Percentiles rank a stretch among this genome's conserved stretches.
These are phyloP conservation scores for Passalora sequoiae DNA, from an alignment of 2,329 filamentous ascomycete genomes.

Conservation along the genomic window DNA sequence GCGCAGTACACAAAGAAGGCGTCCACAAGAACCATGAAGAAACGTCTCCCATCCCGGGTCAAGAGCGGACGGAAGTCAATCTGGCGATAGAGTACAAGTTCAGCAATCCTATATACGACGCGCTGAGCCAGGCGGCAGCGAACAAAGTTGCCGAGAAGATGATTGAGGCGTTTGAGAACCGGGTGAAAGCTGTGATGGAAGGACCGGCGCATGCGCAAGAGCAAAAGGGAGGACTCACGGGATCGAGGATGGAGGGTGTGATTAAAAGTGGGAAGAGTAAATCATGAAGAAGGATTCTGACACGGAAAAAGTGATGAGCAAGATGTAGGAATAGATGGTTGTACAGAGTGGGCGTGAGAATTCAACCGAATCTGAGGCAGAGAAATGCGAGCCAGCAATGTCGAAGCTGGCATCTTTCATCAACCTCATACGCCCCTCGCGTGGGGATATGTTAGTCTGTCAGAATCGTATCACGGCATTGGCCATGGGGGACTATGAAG, in stretches of 20 bases:
- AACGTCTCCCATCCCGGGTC: slow-evolving; percentile 35
- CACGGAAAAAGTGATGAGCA: no score
- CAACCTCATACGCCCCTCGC: no score
- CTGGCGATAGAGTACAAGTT: slow-evolving; percentile 79
- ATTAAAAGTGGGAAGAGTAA: neutral
- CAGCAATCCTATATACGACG: slow-evolving; percentile 78
- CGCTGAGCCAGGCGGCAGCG: slow-evolving; percentile 73
- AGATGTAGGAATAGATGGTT: no score
- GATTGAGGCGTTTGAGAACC: slow-evolving; percentile 87
- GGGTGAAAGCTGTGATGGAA: slow-evolving; percentile 57
- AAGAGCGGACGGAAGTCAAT: slow-evolving; percentile 64
- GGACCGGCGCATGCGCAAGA: slow-evolving; percentile 9
- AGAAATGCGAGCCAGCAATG: no score
- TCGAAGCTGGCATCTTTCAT: no score
- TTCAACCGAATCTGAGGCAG: no score
- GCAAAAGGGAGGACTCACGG: neutral
- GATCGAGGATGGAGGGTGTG: neutral
- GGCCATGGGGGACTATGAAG: no score
- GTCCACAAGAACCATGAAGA: slow-evolving; percentile 36
- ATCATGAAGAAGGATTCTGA: no score
- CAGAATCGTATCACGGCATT: no score
- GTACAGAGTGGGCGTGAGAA: no score
- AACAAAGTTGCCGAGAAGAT: slow-evolving; percentile 80
- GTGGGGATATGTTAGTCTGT: no score
- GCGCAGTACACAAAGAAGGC: slow-evolving; percentile 30